Evolutionary conservation across 495 filamentous ascomycete species (phyloP), one percentile per base, ranked within the genome.

Genomic region (Penicillium bovifimosum): DNA sequence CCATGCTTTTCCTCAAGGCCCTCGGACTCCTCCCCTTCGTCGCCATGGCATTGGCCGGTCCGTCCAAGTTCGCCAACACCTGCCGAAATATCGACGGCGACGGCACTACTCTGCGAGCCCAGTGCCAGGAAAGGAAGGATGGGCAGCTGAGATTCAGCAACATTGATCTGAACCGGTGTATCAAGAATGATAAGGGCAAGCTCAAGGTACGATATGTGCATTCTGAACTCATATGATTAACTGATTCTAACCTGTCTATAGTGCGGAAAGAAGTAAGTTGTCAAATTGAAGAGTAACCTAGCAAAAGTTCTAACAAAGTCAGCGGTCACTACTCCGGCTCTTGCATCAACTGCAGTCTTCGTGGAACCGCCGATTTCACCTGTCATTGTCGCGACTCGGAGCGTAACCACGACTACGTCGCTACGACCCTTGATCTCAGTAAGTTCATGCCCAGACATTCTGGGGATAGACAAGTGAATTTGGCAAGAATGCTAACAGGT

Each of bases 221-320:
- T 33, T 4, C 13, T n/a, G 16, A 6, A 32, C 8, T 1, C 28
- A 2, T 10, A 14, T 27, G 8, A 32, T 36, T 0, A 17, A 47
- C 6, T 1, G 6, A 51, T 32, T 28, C 35, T 51, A 59, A 59
- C 32, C 13, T n/a, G 9, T 18, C 26, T 46, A 20, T 18, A 57
- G 56, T 62, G 60, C 18, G 60, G 60, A 50, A 56, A 59, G 41
- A 56, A 62, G 60, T 62, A 33, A 56, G 55, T 44, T 11, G n/a
- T n/a, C n/a, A n/a, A 0, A 24, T 9, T 9, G 5, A 27, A 5
- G 9, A 24, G n/a, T 20, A 5, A n/a, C n/a, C n/a, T n/a, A 18
- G 26, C 5, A 2, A 8, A 40, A 18, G 16, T 5, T 13, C 41
- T 49, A 31, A 52, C 28, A 5, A n/a, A 17, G 11, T 8, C 27